These are phyloP conservation scores for Amaranthus palmeri DNA, from an alignment of 148 eudicot genomes.

Conservation along the genomic window DNA sequence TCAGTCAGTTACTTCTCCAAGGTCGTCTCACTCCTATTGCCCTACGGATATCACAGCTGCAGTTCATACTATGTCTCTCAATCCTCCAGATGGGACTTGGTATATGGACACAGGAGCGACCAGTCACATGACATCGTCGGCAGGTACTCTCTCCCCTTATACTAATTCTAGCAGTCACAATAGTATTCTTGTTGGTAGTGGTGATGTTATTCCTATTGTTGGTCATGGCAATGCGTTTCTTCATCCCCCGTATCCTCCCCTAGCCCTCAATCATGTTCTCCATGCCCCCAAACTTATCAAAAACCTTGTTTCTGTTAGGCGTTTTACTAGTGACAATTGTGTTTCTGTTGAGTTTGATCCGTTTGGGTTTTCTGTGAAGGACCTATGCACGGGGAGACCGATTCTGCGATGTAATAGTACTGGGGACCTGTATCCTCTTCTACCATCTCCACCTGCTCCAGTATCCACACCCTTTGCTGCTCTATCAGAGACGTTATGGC, in stretches of 20 bases:
- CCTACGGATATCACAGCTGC: too few species aligned
- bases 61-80: background rate
- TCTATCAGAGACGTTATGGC: too few species aligned
- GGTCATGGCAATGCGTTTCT: background rate
- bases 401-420: conserved; percentile 2
- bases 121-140: background rate
- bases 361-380: conserved; percentile 5
- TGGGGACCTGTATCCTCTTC: conserved; percentile 8
- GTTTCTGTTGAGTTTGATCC: conserved; percentile 10
- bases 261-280: background rate
- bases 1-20: too few species aligned
- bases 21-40: too few species aligned
- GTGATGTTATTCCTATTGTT: background rate
- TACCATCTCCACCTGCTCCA: background rate
- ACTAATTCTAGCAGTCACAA: background rate
- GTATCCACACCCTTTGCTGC: background rate
- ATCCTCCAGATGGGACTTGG: background rate
- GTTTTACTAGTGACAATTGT: background rate
- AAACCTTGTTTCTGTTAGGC: background rate
- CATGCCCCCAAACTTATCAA: background rate
- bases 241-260: background rate
- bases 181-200: background rate
- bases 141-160: background rate
- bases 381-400: background rate
- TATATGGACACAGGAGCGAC: background rate